Evolutionary conservation across 164 flowering plant genomes (phyloP), one percentile per base, ranked within the genome.

Genomic region (Sedum album): DNA sequence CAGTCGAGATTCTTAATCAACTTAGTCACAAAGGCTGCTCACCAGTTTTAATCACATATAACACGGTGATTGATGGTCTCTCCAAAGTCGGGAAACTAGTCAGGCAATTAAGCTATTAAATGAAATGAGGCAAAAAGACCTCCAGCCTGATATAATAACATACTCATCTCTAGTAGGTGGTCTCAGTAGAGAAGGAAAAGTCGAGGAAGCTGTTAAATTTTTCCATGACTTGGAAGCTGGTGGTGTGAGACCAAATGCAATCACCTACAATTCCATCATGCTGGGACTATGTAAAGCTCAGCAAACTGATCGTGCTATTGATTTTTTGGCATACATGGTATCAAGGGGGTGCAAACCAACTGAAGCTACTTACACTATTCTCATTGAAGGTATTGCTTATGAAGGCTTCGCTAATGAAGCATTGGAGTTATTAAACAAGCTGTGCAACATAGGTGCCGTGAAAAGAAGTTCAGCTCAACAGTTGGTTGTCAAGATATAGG

Each of bases 1-100:
- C 97, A 10, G 81, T 86, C 28, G 90, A 87, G 80, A 73, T 92
- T 18, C 89, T 92, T 42, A 75, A 84, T 68, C 92, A 85, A 72
- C 83, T 89, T 17, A 84, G 82, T 53, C 78, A 69, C 68, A 82
- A 85, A 76, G 88, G 88, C 25, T 92, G 96, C 73, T 82, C 92
- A 6, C 98, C 95, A 2, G 95, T 83, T 69, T 72, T 88, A 70
- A 90, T 89, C 69, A 91, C 97, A 0, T 93, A 93, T 71, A 91
- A 89, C 62, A 91, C 96, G 0, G 96, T 91, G 39, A 91, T 93
- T 65, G 90, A 85, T 77, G 97, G 98, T 60, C 85, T 93, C 2
- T 77, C 91, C 35, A 89, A 82, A 78, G 76, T 69, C 23, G 93
- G 98, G 49, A 81, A 60, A 86, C 89, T 4, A 85, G 85, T 38